Conservation (phyloP, 2,329 filamentous ascomycete species). For the Cryoendolithus antarcticus region DNA sequence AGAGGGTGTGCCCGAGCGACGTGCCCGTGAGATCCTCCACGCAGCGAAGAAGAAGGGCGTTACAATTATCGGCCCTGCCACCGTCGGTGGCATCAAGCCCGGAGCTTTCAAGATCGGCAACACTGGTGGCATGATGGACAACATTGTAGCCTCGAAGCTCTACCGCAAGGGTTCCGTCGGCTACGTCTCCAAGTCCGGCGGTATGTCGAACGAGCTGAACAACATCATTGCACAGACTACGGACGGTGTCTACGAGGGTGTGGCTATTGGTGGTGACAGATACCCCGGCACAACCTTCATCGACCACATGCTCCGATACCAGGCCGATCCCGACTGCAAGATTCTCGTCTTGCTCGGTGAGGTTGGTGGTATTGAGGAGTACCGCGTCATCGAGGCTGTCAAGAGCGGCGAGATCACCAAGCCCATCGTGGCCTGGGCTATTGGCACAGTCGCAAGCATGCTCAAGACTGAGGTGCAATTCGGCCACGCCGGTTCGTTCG, state of each 20-base stretch:
- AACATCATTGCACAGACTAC: conserved; percentile 97
- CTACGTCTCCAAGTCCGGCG: conserved; percentile 99
- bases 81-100: conserved; percentile 98
- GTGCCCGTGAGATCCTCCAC: conserved; percentile 94
- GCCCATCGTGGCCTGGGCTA: conserved; percentile 98
- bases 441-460: conserved; percentile 98
- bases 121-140: conserved; percentile 99
- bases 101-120: conserved; percentile 99
- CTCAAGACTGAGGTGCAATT: conserved; percentile 99
- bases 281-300: conserved; percentile 99
- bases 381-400: conserved; percentile 97
- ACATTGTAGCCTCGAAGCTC: conserved; percentile 99
- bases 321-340: conserved; percentile 95
- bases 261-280: conserved; percentile 97
- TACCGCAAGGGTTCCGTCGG: conserved; percentile 98
- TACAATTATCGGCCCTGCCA: conserved; percentile 96
- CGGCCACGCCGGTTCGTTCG: conserved; percentile 94
- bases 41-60: conserved; percentile 97
- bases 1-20: conserved; percentile 97
- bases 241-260: conserved; percentile 97
- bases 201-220: conserved; percentile 99
- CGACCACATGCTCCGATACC: conserved; percentile 92
- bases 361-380: conserved; percentile 98
- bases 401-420: conserved; percentile 92
- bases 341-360: conserved; percentile 92